Percentiles rank a stretch among this genome's conserved stretches.
Conservation (phyloP, 1,284 basidiomycete species). For the Malassezia slooffiae region DNA sequence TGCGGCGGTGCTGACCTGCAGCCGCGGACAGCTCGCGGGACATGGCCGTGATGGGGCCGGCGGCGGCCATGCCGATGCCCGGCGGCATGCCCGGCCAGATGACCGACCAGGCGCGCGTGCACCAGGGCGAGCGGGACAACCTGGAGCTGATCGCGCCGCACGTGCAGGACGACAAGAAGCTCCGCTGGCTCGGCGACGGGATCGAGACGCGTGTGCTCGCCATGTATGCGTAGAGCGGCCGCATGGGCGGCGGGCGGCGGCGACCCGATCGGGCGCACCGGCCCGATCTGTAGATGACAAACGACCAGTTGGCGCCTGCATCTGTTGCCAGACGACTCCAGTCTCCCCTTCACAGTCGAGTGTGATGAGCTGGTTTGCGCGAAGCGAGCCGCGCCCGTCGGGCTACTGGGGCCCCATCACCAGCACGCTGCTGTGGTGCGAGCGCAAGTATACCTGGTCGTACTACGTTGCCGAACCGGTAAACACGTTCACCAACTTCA, state of each 20-base stretch:
- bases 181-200: conserved; percentile 40
- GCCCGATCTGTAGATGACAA: too few species aligned
- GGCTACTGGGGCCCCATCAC: conserved; percentile 42
- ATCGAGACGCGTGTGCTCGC: conserved; percentile 39
- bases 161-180: conserved; percentile 13
- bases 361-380: conserved; percentile 13
- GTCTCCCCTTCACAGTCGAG: too few species aligned
- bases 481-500: conserved; percentile 48
- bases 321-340: too few species aligned
- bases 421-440: conserved; percentile 39
- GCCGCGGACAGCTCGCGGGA: conserved; percentile 46
- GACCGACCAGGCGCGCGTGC: conserved; percentile 71
- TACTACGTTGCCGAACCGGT: conserved; percentile 38
- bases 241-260: too few species aligned
- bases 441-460: conserved; percentile 35
- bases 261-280: too few species aligned
- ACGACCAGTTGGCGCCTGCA: too few species aligned
- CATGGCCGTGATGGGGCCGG: conserved; percentile 36
- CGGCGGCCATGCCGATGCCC: conserved; percentile 21
- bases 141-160: conserved; percentile 66
- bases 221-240: conserved; percentile 20
- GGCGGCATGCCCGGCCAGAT: conserved; percentile 49
- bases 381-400: conserved; percentile 8
- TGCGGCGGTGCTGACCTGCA: conserved; percentile 5
- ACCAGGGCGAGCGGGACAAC: conserved; percentile 84